These are phyloP conservation scores for Ampelomyces quisqualis DNA, from an alignment of 2,329 filamentous ascomycete species.

Conservation along the genomic window DNA sequence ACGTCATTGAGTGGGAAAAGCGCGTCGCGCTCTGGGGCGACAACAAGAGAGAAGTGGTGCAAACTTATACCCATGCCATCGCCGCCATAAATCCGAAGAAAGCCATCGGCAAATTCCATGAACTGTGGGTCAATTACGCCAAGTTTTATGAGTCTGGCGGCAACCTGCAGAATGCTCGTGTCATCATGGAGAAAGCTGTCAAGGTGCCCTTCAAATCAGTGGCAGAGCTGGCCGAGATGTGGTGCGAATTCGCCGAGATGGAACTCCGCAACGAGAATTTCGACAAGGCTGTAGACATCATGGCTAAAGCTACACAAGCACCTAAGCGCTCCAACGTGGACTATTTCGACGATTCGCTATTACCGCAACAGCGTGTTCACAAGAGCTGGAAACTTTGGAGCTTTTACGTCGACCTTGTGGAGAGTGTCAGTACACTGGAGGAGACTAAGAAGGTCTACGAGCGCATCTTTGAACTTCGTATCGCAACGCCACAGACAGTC, in stretches of 20 bases:
- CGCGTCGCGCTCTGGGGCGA: conserved; percentile 93
- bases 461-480: conserved; percentile 94
- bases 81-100: conserved; percentile 92
- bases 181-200: conserved; percentile 97
- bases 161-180: conserved; percentile 78
- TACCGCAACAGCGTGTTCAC: conserved; percentile 93
- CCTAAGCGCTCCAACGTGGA: conserved; percentile 97
- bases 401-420: conserved; percentile 97
- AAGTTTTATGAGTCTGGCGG: conserved; percentile 92
- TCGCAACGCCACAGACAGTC: conserved; percentile 95
- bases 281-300: conserved; percentile 88
- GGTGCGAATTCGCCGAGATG: conserved; percentile 99
- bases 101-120: conserved; percentile 87
- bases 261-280: conserved; percentile 95
- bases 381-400: conserved; percentile 99
- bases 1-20: conserved; percentile 96
- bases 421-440: conserved; percentile 86
- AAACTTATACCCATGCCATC: conserved; percentile 94
- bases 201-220: conserved; percentile 98
- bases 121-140: conserved; percentile 94
- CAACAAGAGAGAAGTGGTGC: conserved; percentile 86
- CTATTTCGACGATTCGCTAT: conserved; percentile 93
- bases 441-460: conserved; percentile 96
- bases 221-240: conserved; percentile 94
- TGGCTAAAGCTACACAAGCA: conserved; percentile 96